A percentile compares a stretch with the other conserved stretches of the same genome.
These are phyloP conservation scores for Phaffomyces thermotolerans DNA, from an alignment of 805 yeast genomes.

Conservation along the genomic window DNA sequence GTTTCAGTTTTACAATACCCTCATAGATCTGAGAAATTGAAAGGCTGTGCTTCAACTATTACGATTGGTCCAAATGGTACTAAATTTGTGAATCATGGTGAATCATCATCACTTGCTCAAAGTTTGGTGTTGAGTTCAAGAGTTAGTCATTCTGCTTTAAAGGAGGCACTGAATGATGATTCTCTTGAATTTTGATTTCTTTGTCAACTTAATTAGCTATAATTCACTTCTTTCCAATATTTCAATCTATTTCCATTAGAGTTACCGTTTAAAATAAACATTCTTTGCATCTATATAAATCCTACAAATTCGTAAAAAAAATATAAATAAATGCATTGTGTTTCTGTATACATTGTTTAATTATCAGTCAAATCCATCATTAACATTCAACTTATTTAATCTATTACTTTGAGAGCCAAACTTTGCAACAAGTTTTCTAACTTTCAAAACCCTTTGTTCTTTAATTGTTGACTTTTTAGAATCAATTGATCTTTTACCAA, in stretches of 20 bases:
- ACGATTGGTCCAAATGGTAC: conserved; percentile 24
- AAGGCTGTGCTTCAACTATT: conserved; percentile 21
- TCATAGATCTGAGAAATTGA: conserved; percentile 8
- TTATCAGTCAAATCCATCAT: conserved; percentile 5
- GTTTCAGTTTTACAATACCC: conserved; percentile 3
- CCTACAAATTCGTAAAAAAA: not conserved
- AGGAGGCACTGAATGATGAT: conserved; percentile 18
- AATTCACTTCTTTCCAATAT: not conserved
- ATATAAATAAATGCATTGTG: not conserved
- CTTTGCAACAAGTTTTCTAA: conserved; percentile 13
- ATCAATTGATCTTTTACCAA: conserved; percentile 29
- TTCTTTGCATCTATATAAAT: not conserved
- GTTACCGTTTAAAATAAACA: not conserved
- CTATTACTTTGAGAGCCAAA: conserved; percentile 3
- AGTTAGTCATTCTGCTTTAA: conserved; percentile 21
- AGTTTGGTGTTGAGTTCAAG: conserved; percentile 18
- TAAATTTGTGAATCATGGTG: conserved; percentile 23
- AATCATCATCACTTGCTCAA: conserved; percentile 16
- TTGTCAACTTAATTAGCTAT: too few relatives aligned
- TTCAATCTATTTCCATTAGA: not conserved
- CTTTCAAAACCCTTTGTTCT: conserved; percentile 21
- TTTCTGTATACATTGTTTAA: not conserved
- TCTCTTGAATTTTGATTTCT: not conserved
- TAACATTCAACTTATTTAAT: conserved; percentile 3
- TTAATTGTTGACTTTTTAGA: conserved; percentile 7